Evolutionary conservation across 805 yeast species (phyloP), one percentile per base, ranked within the genome.

Genomic region (Debaryomyces tyrocola): DNA sequence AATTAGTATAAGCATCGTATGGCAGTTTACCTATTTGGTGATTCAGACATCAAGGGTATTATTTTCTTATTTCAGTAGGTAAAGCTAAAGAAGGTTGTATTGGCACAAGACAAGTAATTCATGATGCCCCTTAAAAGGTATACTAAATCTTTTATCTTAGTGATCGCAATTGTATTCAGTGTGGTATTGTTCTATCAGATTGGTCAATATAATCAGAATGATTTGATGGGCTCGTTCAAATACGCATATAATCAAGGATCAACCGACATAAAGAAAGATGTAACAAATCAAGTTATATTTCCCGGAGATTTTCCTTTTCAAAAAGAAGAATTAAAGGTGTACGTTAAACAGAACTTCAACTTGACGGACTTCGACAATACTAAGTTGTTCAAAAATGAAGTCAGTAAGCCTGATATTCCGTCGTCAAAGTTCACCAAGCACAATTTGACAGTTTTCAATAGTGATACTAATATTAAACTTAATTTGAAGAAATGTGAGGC

Each of bases 221-320:
- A 17, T 15, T 21, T 44, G 17, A 27, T 44, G 9, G 41, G 35
- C 3, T 21, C 24, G 11, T 51, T 53, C 33, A 37, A 45, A 20
- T 38, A 37, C 28, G 57, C 57, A 4, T 53, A 47, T 36, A 45
- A 53, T 35, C 45, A 44, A 41, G 55, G 57, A 2, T 38, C 47
- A 4, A 24, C 10, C 10, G 40, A 47, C 5, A 40, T 38, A 17
- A 48, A 48, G 15, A 41, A 49, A 15, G 48, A 47, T 14, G 38
- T 43, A 17, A 47, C 33, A 17, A 53, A 55, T 24, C 58, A 53
- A 42, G 15, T 55, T 1, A 44, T 56, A 11, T 54, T 54, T 41
- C 60, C 60, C 2, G 29, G 35, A 15, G 33, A 34, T 15, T 56
- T 54, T 40, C 57, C 53, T 1, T 6, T 44, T 15, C 41, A 41